Conservation (phyloP, 768 basidiomycete species). For the Suillus lakei region DNA sequence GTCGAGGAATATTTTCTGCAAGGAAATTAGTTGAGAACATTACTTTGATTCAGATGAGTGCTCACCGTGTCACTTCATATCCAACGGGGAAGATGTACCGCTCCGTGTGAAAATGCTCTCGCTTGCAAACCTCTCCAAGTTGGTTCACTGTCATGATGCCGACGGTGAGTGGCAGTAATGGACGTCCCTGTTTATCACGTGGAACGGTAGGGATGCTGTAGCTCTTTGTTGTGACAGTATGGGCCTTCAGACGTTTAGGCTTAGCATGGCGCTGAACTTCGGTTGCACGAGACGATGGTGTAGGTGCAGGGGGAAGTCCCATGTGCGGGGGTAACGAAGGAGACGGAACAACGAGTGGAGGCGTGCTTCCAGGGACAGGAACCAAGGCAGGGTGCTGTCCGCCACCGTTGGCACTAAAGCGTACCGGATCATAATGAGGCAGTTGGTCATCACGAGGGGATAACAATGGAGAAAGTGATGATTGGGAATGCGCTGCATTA, state of each 20-base stretch:
- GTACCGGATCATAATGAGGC: constrained; percentile 23
- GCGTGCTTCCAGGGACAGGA: constrained; percentile 21
- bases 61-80: constrained; percentile 80
- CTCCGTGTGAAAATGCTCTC: constrained; percentile 87
- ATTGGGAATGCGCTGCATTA: constrained; percentile 27
- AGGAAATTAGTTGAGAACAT: constrained; percentile 11
- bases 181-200: constrained; percentile 70
- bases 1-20: constrained; percentile 80
- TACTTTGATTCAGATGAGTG: constrained; percentile 4
- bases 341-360: constrained; percentile 28
- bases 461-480: constrained; percentile 38
- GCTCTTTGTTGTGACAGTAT: constrained; percentile 78
- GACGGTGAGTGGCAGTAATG: constrained; percentile 78
- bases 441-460: constrained; percentile 40
- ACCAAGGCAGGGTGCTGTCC: constrained; percentile 19
- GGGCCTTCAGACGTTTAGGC: constrained; percentile 79
- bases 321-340: constrained; percentile 17
- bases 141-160: constrained; percentile 86
- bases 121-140: constrained; percentile 78
- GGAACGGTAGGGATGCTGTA: constrained; percentile 81
- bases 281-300: constrained; percentile 28
- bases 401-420: constrained; percentile 29
- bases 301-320: constrained; percentile 18
- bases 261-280: constrained; percentile 53
- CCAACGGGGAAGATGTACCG: constrained; percentile 89